These are phyloP conservation scores for Pythium diclinum DNA, from an alignment of 352 stramenopile species.

Conservation along the genomic window DNA sequence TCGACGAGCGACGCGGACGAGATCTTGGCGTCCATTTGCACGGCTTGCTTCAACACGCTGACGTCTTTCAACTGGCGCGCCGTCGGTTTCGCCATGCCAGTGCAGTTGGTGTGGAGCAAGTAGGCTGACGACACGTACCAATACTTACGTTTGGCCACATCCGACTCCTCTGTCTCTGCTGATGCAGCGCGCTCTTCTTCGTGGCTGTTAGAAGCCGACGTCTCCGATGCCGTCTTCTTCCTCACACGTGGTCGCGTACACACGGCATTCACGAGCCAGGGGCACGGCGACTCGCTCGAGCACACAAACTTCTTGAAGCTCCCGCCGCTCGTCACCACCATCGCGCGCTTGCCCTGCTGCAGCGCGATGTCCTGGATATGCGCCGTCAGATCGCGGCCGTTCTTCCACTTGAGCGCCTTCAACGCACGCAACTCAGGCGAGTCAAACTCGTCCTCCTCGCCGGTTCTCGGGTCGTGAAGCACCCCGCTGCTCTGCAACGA, in stretches of 20 bases:
- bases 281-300: conserved; percentile 34
- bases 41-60: conserved; percentile 36
- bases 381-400: conserved; percentile 42
- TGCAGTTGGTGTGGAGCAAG: conserved; percentile 38
- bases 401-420: conserved; percentile 34
- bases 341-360: conserved; percentile 37
- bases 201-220: neutral
- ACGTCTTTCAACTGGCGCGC: conserved; percentile 42
- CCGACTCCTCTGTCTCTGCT: neutral
- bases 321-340: conserved; percentile 46
- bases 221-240: conserved; percentile 4
- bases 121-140: conserved; percentile 58
- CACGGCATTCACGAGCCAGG: conserved; percentile 52
- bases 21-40: conserved; percentile 39
- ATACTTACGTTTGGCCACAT: conserved; percentile 11
- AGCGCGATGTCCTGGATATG: conserved; percentile 54
- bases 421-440: conserved; percentile 24
- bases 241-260: conserved; percentile 34
- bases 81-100: conserved; percentile 41
- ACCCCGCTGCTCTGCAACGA: neutral
- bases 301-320: conserved; percentile 62
- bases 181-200: neutral
- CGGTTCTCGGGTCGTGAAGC: neutral
- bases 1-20: conserved; percentile 40
- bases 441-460: conserved; percentile 4